Conservation (phyloP, 805 yeast genomes). For the Metschnikowia kunwiensis region DNA sequence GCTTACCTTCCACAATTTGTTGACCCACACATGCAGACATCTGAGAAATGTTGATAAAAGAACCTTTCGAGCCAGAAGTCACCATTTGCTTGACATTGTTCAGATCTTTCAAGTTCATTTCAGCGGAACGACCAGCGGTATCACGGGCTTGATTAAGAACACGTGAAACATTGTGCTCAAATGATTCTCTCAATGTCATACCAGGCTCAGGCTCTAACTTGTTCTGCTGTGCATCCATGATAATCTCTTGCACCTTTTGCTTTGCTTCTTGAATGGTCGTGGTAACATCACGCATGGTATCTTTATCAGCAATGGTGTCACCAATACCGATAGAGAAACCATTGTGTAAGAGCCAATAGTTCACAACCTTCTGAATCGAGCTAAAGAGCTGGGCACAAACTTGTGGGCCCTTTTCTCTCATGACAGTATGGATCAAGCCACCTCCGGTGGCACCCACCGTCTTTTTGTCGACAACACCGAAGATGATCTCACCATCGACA, state of each 20-base stretch:
- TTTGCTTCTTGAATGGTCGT: constrained; percentile 92
- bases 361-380: constrained; percentile 90
- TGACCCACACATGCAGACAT: constrained; percentile 99
- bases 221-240: constrained; percentile 87
- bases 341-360: constrained; percentile 92
- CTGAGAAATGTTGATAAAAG: constrained; percentile 96
- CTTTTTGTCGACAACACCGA: constrained; percentile 97
- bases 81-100: constrained; percentile 99
- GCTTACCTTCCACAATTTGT: constrained; percentile 99
- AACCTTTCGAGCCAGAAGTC: constrained; percentile 98
- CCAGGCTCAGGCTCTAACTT: constrained; percentile 94
- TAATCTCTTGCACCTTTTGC: constrained; percentile 89
- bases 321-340: constrained; percentile 99
- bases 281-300: constrained; percentile 90
- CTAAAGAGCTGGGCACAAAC: constrained; percentile 89
- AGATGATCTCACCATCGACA: constrained; percentile 92
- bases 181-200: constrained; percentile 98
- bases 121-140: constrained; percentile 98
- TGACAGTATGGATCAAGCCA: constrained; percentile 94
- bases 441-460: constrained; percentile 99
- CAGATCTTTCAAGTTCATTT: constrained; percentile 87
- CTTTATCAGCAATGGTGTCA: constrained; percentile 98
- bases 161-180: constrained; percentile 95
- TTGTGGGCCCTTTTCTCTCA: constrained; percentile 95
- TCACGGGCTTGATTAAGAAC: constrained; percentile 97